A percentile compares a stretch with the other conserved stretches of the same genome.
phyloP scores from a whole-genome alignment of 1,284 basidiomycete species.

The Mycena citricolor region DNA sequence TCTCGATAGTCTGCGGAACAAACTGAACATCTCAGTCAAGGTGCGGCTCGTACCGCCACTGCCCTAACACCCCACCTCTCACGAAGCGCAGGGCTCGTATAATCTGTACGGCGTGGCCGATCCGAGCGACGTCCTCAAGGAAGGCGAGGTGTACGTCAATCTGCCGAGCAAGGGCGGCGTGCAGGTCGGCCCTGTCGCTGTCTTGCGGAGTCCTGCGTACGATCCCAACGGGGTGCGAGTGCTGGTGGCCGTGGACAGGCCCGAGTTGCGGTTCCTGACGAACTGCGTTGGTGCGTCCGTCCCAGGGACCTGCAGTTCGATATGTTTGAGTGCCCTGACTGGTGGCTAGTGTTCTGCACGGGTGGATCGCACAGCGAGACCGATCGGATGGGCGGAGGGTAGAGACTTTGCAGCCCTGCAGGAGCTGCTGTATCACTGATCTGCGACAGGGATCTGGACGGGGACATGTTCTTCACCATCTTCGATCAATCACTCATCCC shows the following conservation, averaged over 20 bases:
- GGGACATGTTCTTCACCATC: constrained; percentile 27
- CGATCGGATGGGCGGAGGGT: constrained; percentile 29
- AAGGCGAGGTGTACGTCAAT: constrained; percentile 30
- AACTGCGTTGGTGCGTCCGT: constrained; percentile 28
- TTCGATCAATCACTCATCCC: constrained; percentile 27
- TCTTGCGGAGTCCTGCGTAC: constrained; percentile 27
- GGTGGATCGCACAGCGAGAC: constrained; percentile 24
- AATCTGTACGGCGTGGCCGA: constrained; percentile 28
- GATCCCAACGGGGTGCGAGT: constrained; percentile 25
- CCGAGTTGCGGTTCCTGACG: constrained; percentile 20
- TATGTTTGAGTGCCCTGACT: neutral
- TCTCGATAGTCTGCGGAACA: constrained; percentile 22
- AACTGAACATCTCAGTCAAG: constrained; percentile 26
- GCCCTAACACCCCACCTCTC: neutral
- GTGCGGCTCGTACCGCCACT: constrained; percentile 13
- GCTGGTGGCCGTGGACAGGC: constrained; percentile 25
- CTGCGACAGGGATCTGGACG: constrained; percentile 28
- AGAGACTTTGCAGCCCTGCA: neutral
- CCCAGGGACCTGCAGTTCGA: too few species aligned
- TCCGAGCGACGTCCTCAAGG: constrained; percentile 23
- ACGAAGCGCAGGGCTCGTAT: constrained; percentile 22
- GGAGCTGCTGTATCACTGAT: neutral
- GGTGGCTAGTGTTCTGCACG: constrained; percentile 26
- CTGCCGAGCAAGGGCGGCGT: constrained; percentile 22
- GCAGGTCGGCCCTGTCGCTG: constrained; percentile 22